A percentile compares a stretch with the other conserved stretches of the same genome.
phyloP scores from a whole-genome alignment of 202 grass and related monocot genomes.

The Brachypodium distachyon region DNA sequence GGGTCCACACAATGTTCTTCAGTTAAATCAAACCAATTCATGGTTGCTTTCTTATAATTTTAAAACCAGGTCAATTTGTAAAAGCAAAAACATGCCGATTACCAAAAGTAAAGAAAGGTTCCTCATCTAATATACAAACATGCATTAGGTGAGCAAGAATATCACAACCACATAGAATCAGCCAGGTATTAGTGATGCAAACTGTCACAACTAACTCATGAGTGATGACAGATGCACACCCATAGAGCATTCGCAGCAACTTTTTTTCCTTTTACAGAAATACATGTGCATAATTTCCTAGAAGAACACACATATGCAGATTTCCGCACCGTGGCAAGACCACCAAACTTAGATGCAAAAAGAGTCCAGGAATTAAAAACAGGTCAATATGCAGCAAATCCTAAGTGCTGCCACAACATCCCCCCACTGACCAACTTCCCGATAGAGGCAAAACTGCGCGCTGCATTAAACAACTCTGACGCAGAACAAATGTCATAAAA shows the following conservation, averaged over 20 bases:
- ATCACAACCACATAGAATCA: slow-evolving; percentile 5
- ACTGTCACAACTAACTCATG: not conserved
- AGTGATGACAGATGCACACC: not conserved
- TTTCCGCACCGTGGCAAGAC: not conserved
- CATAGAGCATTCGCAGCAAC: not conserved
- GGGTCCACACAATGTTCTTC: not conserved
- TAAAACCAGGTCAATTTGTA: not conserved
- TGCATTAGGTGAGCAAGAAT: slow-evolving; percentile 22
- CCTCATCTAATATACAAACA: slow-evolving; percentile 1
- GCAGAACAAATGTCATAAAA: not conserved
- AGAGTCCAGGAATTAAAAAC: not conserved
- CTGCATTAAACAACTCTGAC: not conserved
- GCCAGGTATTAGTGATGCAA: not conserved
- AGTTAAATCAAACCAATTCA: not conserved
- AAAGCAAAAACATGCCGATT: not conserved
- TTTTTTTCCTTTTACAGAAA: not conserved
- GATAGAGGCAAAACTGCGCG: not conserved
- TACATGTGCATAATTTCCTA: not conserved
- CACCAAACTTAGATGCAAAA: not conserved
- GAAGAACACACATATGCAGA: not conserved
- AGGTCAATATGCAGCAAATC: not conserved
- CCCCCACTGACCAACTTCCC: not conserved
- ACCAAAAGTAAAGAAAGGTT: not conserved
- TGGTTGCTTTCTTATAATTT: not conserved
- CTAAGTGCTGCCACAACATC: not conserved